Evolutionary conservation across 2,329 filamentous ascomycete species (phyloP), one percentile per base, ranked within the genome.

Genomic region (Colletotrichum sp.): DNA sequence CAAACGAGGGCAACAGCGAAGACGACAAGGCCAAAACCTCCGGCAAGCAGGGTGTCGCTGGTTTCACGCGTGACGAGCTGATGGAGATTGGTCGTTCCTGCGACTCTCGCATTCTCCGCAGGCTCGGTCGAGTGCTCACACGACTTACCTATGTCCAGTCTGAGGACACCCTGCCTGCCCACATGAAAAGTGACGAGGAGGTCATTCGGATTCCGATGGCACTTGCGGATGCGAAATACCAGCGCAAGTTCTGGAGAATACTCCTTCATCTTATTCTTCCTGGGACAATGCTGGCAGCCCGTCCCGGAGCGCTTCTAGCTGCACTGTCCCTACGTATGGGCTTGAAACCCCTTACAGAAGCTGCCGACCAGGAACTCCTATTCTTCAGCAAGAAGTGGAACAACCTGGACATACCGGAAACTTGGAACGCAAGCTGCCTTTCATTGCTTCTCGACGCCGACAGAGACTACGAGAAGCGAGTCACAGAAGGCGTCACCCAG

Each of bases 11-110:
- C 10, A 79, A 79, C 0, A 79, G 73, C 6, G 80, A 79, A 5
- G 79, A 48, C 38, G 9, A n/a, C 9, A 10, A 48, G 38, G 6
- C 18, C 38, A n/a, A 48, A 48, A 1, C 18, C 38, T 48, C 38
- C 6, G 9, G 77, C 3, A 76, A 78, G 8, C 78, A 79, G 6
- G 78, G 81, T 1, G 72, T 84, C 24, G 82, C 83, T 8, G 74
- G 82, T 5, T 86, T 90, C 72, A 85, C 85, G 2, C 84, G 87
- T 13, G 83, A 82, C 1, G 88, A 90, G 66, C 83, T 90, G 13
- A 82, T 90, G 2, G 88, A 90, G 71, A 89, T 90, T 74, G 87
- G 87, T 9, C 83, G 88, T 15, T 90, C 88, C 1, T 90, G 89
- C 78, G 85, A 90, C 67, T 82, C 85, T 66, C 82, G 81, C 5